Base-by-base conservation (phyloP, 129 eudicot genomes). In the Flaveria bidentis region DNA sequence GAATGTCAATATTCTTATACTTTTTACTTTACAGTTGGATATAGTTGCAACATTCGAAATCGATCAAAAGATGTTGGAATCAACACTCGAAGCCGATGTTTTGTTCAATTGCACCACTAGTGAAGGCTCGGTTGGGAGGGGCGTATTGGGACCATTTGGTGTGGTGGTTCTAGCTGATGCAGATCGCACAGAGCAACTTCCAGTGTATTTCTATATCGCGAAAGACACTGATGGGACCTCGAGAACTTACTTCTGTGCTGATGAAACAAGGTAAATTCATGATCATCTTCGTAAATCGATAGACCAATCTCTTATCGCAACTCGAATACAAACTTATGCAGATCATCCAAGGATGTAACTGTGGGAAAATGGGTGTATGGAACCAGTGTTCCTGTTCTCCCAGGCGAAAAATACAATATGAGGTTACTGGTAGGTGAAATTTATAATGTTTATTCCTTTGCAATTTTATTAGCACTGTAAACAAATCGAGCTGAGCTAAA, bases 141-240 rank as follows among this genome's bases (percentile, higher is more conserved):
- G 92, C 49, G 74, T 69, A 2, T 84, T 90, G 74, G 98, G 98
- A 62, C 98, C 98, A 18, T 93, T 93, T 72, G 98, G 98, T 6
- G 60, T 93, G 15, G 41, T 91, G 51, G 97, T 91, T 80, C 73
- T 90, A 73, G 96, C 98, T 1, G 98, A 91, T 55, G 82, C 85
- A 4, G 53, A 82, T 2, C 90, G 83, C 22, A 9, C 90, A 0
- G 98, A 93, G 75, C 84, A 78, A 20, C 92, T 93, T 36, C 97
- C 98, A 1, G 81, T 93, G 6, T 93, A 93, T 73, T 93, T 93
- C 82, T 91, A 93, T 60, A 77, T 93, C 44, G 85, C 87, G 41
- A 91, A 85, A 83, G 90, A 78, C 73, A 77, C 84, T 30, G 85
- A 91, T 75, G 98, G 98, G 9, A 78, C 74, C 53, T 62, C 82